A percentile compares a stretch with the other conserved stretches of the same genome.
Conservation (phyloP, 83 land plant genomes). For the Larix sibirica region DNA sequence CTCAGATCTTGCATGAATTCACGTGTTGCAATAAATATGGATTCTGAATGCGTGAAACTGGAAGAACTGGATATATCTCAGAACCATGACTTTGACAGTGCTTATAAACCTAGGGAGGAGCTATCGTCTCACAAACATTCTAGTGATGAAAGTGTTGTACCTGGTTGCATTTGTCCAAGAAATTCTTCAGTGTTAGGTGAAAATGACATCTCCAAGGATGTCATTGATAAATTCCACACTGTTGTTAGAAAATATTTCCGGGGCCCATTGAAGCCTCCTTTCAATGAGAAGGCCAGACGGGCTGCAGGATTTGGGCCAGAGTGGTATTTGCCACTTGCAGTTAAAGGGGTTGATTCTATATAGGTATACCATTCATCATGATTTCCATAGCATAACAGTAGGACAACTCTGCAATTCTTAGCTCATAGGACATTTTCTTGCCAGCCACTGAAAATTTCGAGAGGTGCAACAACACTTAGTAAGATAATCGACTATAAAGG, state of each 20-base stretch:
- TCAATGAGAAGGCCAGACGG: slow-evolving; percentile 66
- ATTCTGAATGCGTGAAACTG: not conserved
- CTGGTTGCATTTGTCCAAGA: too few relatives aligned
- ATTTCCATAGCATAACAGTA: too few relatives aligned
- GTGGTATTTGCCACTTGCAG: slow-evolving; percentile 85
- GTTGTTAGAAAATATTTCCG: slow-evolving; percentile 65
- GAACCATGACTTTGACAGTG: not conserved
- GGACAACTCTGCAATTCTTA: too few relatives aligned
- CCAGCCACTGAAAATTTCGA: too few relatives aligned
- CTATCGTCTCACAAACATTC: too few relatives aligned
- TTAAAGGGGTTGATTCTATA: slow-evolving; percentile 27
- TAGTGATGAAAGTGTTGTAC: too few relatives aligned
- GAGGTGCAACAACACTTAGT: too few relatives aligned
- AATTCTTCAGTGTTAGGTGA: not conserved
- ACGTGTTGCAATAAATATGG: not conserved
- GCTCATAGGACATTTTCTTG: too few relatives aligned
- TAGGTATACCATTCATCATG: too few relatives aligned
- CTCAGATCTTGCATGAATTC: slow-evolving; percentile 12
- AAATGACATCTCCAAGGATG: slow-evolving; percentile 21
- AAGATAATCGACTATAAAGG: too few relatives aligned
- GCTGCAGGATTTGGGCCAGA: slow-evolving; percentile 88
- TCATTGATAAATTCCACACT: slow-evolving; percentile 63
- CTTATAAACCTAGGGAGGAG: too few relatives aligned
- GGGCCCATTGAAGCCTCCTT: slow-evolving; percentile 89
- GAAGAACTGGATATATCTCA: not conserved